Conservation (phyloP, 1,139 yeast species). For the Scheffersomyces segobiensis region DNA sequence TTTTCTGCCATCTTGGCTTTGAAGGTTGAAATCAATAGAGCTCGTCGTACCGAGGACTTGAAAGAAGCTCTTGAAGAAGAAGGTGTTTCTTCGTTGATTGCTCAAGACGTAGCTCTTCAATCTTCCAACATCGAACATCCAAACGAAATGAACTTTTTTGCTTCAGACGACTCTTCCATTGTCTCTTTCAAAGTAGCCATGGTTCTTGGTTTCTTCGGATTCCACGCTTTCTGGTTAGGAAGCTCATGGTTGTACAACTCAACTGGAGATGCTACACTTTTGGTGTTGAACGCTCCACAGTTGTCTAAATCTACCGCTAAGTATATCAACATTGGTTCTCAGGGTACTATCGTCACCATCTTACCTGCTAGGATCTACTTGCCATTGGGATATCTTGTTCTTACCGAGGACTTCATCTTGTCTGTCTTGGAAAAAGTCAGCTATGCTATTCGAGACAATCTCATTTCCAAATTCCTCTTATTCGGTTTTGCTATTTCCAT, state of each 20-base stretch:
- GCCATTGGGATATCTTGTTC: conserved; percentile 64
- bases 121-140: conserved; percentile 55
- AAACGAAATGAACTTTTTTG: conserved; percentile 29
- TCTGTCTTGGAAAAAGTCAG: conserved; percentile 59
- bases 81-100: conserved; percentile 78
- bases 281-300: conserved; percentile 33
- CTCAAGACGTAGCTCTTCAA: conserved; percentile 53
- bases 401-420: conserved; percentile 64
- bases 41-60: conserved; percentile 80
- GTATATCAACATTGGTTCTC: conserved; percentile 41
- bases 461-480: conserved; percentile 76
- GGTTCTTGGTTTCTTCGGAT: conserved; percentile 65
- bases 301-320: conserved; percentile 44
- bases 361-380: conserved; percentile 68
- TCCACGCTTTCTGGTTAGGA: conserved; percentile 77
- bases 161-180: conserved; percentile 38
- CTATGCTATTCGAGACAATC: conserved; percentile 75
- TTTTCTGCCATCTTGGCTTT: conserved; percentile 83
- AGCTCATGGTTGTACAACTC: conserved; percentile 67
- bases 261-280: conserved; percentile 14
- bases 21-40: conserved; percentile 86
- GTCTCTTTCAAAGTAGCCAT: conserved; percentile 65
- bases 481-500: conserved; percentile 75
- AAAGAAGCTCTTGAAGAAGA: conserved; percentile 90
- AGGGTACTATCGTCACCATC: conserved; percentile 65